These are phyloP conservation scores for Hansenula anomala DNA, from an alignment of 1,139 yeast genomes.

Conservation along the genomic window DNA sequence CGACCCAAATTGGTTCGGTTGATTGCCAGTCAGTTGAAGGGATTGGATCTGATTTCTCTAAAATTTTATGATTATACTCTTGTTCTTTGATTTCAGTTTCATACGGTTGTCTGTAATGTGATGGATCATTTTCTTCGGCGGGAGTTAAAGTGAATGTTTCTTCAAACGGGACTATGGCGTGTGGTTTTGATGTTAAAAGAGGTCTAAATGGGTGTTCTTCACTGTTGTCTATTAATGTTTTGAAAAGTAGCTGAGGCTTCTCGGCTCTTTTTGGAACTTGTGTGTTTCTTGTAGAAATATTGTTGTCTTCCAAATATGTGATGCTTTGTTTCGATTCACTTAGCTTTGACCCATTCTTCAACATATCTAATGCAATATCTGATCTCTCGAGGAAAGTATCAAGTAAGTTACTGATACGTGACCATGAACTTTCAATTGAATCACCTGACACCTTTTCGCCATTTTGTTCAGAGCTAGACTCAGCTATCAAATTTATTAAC, in stretches of 20 bases:
- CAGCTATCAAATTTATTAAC: constrained; percentile 49
- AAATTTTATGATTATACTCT: constrained; percentile 61
- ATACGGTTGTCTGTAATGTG: constrained; percentile 80
- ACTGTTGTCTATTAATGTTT: constrained; percentile 57
- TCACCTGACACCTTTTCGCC: constrained; percentile 26
- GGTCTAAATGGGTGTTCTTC: constrained; percentile 77
- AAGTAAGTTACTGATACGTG: constrained; percentile 51
- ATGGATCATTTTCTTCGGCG: constrained; percentile 39
- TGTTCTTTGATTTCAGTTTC: constrained; percentile 66
- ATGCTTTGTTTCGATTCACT: constrained; percentile 23
- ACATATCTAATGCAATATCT: constrained; percentile 58
- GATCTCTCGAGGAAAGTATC: constrained; percentile 74
- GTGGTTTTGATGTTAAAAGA: constrained; percentile 62
- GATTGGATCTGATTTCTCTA: constrained; percentile 44
- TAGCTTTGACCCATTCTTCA: constrained; percentile 20
- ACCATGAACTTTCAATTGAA: constrained; percentile 54
- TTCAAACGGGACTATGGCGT: constrained; percentile 52
- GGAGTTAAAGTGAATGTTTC: constrained; percentile 42
- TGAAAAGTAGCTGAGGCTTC: constrained; percentile 73
- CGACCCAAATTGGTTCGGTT: constrained; percentile 70
- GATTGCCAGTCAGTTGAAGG: constrained; percentile 62
- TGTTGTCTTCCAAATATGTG: constrained; percentile 47
- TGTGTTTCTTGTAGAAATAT: constrained; percentile 15
- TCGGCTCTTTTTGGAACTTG: constrained; percentile 32
- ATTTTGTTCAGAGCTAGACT: constrained; percentile 37